phyloP scores from a whole-genome alignment of 1,139 yeast genomes.

The Candida sanyaensis region DNA sequence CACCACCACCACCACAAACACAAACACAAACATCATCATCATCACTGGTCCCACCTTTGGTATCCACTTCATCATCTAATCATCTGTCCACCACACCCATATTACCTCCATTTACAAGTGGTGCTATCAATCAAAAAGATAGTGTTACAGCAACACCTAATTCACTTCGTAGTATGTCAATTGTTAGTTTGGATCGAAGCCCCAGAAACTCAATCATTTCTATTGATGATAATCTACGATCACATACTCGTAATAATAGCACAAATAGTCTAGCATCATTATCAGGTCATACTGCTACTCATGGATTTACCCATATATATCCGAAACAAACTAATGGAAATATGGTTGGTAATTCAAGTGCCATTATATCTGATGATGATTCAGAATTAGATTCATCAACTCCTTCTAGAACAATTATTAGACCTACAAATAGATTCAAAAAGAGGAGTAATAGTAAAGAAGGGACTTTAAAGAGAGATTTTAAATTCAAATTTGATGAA shows the following conservation, averaged over 20 bases:
- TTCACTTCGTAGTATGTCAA: conserved; percentile 36
- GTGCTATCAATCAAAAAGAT: not conserved
- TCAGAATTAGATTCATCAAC: conserved; percentile 28
- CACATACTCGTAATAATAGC: conserved; percentile 37
- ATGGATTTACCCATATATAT: conserved; percentile 1
- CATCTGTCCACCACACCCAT: conserved; percentile 4
- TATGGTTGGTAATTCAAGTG: conserved; percentile 14
- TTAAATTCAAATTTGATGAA: conserved; percentile 32
- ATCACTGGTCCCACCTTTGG: not conserved
- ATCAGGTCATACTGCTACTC: conserved; percentile 4
- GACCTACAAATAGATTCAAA: conserved; percentile 19
- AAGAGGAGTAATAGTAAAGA: conserved; percentile 12
- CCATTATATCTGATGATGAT: conserved; percentile 38
- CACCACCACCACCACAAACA: too few relatives aligned
- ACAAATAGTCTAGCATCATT: conserved; percentile 29
- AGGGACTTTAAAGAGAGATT: conserved; percentile 27
- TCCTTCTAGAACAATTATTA: conserved; percentile 20
- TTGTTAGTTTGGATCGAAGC: conserved; percentile 37
- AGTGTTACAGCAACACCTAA: conserved; percentile 15
- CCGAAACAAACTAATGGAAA: conserved; percentile 8
- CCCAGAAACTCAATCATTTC: conserved; percentile 48
- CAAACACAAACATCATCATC: too few relatives aligned
- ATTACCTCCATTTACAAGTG: conserved; percentile 1
- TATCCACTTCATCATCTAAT: conserved; percentile 2
- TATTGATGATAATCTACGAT: conserved; percentile 33